Evolutionary conservation across 2,329 filamentous ascomycete genomes (phyloP), one percentile per base, ranked within the genome.

Genomic region (Graphilbum ipis-grandicollis): DNA sequence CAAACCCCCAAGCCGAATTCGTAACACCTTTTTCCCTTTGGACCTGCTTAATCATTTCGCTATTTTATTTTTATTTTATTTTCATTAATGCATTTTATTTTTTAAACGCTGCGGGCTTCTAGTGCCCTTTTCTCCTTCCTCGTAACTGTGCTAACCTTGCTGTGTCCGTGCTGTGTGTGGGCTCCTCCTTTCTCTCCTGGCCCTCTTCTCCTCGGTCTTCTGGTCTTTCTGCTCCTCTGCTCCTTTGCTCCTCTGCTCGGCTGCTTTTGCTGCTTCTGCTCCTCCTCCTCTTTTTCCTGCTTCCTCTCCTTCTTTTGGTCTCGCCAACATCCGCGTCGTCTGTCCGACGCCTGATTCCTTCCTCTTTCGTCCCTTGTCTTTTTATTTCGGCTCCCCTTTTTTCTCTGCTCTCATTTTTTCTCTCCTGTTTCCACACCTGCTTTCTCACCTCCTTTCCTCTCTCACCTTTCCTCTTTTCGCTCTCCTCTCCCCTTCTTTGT

Each of bases 31-130:
- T 39, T 37, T 40, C 41, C 44, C 5, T 44, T 13, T 28, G 26
- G 26, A 5, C 19, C 12, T 47, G n/a, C n/a, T n/a, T n/a, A n/a
- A n/a, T n/a, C n/a, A n/a, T n/a, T n/a, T n/a, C n/a, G n/a, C n/a
- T 45, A 46, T 39, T 45, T 44, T 46, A 39, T 44, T 48, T 48
- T 45, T 50, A 51, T 45, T 48, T 47, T 46, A 46, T 37, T 43
- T 39, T 37, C 28, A 35, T 39, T 39, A 36, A 33, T 30, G 31
- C 22, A 25, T 36, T 40, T 37, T 29, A 33, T 36, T 41, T 40
- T 43, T 40, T 33, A 21, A 40, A 39, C 41, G 38, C 38, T 36
- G 40, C 35, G 34, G 40, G 26, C 26, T 28, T 28, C 26, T 28
- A 28, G 26, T 28, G 26, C 26, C 37, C 40, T 37, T 37, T 30